phyloP scores from a whole-genome alignment of 2,329 filamentous ascomycete genomes.

The Stenocarpella maydis region DNA sequence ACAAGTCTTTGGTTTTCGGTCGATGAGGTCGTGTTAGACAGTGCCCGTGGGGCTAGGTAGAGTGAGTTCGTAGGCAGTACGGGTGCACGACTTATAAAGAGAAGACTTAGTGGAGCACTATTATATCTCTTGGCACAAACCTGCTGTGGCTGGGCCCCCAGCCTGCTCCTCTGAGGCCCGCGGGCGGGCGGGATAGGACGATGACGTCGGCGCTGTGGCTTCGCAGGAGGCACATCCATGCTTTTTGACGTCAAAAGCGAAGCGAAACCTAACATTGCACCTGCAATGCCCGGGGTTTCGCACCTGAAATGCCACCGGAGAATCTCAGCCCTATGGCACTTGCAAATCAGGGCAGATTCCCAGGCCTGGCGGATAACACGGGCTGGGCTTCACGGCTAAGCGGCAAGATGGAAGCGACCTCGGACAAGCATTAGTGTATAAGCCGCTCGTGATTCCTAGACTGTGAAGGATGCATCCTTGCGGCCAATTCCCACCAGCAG shows the following conservation, averaged over 20 bases:
- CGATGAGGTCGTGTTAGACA: no score
- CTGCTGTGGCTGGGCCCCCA: constrained; percentile 5
- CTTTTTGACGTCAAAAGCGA: constrained; percentile 21
- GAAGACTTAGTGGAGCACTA: background rate
- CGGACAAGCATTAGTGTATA: no score
- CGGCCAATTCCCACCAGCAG: constrained; percentile 2
- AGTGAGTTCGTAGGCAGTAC: background rate
- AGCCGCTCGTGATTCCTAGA: no score
- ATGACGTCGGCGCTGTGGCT: constrained; percentile 22
- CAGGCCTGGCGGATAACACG: background rate
- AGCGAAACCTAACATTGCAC: background rate
- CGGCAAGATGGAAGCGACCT: background rate
- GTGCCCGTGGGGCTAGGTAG: no score
- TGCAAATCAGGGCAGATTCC: background rate
- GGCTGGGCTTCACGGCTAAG: constrained; percentile 7
- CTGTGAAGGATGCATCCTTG: no score
- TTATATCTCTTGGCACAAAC: constrained; percentile 18
- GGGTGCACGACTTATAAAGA: background rate
- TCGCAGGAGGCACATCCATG: constrained; percentile 25
- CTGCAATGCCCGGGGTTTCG: background rate
- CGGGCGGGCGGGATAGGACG: background rate
- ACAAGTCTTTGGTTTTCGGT: background rate
- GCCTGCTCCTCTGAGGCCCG: constrained; percentile 8
- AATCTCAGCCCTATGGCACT: constrained; percentile 14
- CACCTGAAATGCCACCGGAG: background rate